phyloP scores from a whole-genome alignment of 192 early-diverging fungal genomes.

The Cetraspora pellucida region DNA sequence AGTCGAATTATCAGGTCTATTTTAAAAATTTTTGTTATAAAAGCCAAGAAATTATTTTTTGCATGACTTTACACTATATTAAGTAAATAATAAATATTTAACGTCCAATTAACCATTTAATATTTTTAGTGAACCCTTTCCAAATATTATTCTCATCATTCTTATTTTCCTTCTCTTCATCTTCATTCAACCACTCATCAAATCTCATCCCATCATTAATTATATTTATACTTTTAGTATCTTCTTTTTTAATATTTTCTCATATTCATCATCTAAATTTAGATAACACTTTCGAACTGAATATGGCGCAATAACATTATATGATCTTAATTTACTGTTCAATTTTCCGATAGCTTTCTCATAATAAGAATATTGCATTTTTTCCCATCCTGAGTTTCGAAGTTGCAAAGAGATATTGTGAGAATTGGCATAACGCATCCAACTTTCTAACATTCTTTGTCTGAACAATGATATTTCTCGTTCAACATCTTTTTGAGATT shows the following conservation, averaged over 20 bases:
- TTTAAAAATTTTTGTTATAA: too few species aligned
- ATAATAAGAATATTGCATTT: conserved; percentile 22
- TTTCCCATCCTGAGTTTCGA: conserved; percentile 5
- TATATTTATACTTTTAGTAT: background rate
- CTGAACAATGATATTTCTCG: conserved; percentile 21
- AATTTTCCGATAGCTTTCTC: conserved; percentile 16
- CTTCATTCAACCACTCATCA: too few species aligned
- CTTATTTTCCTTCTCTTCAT: background rate
- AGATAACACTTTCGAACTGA: conserved; percentile 30
- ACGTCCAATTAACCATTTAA: conserved; percentile 6
- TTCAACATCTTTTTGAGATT: conserved; percentile 35
- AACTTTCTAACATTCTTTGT: conserved; percentile 15
- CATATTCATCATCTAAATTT: conserved; percentile 21
- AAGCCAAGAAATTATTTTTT: too few species aligned
- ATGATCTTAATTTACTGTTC: conserved; percentile 34
- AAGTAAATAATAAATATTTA: background rate
- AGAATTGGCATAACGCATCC: background rate
- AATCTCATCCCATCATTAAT: background rate
- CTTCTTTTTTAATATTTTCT: background rate
- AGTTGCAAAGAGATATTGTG: background rate
- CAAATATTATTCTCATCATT: background rate
- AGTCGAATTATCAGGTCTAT: too few species aligned
- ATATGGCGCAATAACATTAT: conserved; percentile 39
- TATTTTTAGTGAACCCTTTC: background rate
- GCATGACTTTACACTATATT: too few species aligned